phyloP scores from a whole-genome alignment of 495 filamentous ascomycete genomes.

The Chaetomium tenue region DNA sequence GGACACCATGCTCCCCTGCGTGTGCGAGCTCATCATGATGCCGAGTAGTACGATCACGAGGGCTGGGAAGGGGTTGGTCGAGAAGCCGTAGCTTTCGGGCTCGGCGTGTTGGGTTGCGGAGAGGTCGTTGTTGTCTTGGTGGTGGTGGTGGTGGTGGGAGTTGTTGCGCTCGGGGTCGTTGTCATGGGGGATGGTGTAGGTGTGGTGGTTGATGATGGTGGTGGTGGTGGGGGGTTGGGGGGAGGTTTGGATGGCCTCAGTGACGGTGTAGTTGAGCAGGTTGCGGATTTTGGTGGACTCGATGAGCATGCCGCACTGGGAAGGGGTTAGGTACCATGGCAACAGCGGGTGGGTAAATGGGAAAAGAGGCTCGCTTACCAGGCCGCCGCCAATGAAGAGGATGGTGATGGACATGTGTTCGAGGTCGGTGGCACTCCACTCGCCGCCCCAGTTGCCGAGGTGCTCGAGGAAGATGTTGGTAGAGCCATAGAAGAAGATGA shows the following conservation, averaged over 20 bases:
- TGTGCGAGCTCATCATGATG: conserved; percentile 92
- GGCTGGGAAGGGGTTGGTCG: conserved; percentile 87
- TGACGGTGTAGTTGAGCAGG: conserved; percentile 65
- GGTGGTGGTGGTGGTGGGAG: conserved; percentile 17
- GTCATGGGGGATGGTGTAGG: conserved; percentile 37
- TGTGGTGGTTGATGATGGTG: conserved; percentile 35
- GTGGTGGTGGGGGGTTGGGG: neutral
- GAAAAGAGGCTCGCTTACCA: conserved; percentile 53
- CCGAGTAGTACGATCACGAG: conserved; percentile 83
- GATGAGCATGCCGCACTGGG: conserved; percentile 84
- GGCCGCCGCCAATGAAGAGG: conserved; percentile 92
- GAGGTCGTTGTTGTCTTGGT: conserved; percentile 13
- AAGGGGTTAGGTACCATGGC: neutral
- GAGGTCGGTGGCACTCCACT: conserved; percentile 75
- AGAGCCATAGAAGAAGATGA: conserved; percentile 85
- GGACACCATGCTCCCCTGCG: conserved; percentile 78
- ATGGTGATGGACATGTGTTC: conserved; percentile 92
- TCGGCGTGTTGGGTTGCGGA: conserved; percentile 36
- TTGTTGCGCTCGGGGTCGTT: conserved; percentile 40
- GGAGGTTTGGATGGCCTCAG: conserved; percentile 32
- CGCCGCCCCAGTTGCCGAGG: conserved; percentile 64
- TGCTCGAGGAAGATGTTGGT: conserved; percentile 95
- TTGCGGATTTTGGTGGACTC: conserved; percentile 71
- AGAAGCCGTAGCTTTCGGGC: conserved; percentile 68
- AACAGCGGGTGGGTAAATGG: neutral